Conservation (phyloP, 306 rosid genomes). For the Fragaria iinumae region DNA sequence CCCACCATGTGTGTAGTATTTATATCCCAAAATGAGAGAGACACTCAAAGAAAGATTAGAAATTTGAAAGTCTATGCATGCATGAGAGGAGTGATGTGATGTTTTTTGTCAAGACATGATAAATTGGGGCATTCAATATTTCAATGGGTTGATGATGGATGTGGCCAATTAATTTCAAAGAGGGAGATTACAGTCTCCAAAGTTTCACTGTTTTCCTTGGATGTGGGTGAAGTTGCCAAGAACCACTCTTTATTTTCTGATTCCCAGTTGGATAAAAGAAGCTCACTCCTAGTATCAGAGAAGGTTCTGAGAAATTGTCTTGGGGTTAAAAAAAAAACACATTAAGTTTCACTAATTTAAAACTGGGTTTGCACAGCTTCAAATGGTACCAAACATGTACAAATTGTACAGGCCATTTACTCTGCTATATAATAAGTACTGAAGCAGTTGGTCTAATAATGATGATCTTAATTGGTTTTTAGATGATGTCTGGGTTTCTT, state of each 20-base stretch:
- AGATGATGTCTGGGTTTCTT: not conserved
- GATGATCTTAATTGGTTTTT: not conserved
- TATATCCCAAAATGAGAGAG: slow-evolving; percentile 28
- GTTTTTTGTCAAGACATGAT: slow-evolving; percentile 60
- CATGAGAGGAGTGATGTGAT: slow-evolving; percentile 54
- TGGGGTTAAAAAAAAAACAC: not conserved
- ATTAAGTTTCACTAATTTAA: not conserved
- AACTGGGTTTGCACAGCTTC: slow-evolving; percentile 9
- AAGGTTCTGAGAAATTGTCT: slow-evolving; percentile 49
- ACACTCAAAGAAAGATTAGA: not conserved
- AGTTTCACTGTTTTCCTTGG: slow-evolving; percentile 42
- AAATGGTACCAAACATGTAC: slow-evolving; percentile 17
- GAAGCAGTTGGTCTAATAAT: not conserved
- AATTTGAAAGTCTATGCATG: slow-evolving; percentile 26
- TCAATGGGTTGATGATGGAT: slow-evolving; percentile 23
- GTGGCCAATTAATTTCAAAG: slow-evolving; percentile 35
- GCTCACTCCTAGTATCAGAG: slow-evolving; percentile 14
- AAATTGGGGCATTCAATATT: slow-evolving; percentile 37
- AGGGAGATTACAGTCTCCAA: slow-evolving; percentile 25
- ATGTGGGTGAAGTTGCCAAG: slow-evolving; percentile 42
- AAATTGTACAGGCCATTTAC: slow-evolving; percentile 6
- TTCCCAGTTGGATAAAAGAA: slow-evolving; percentile 20
- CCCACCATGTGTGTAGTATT: slow-evolving; percentile 45
- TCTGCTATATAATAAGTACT: not conserved
- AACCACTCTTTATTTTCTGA: slow-evolving; percentile 28